Percentiles rank a stretch among this genome's conserved stretches.
Evolutionary conservation across 345 rosid genomes (phyloP).

Genomic region (Hypericum androsaemum): DNA sequence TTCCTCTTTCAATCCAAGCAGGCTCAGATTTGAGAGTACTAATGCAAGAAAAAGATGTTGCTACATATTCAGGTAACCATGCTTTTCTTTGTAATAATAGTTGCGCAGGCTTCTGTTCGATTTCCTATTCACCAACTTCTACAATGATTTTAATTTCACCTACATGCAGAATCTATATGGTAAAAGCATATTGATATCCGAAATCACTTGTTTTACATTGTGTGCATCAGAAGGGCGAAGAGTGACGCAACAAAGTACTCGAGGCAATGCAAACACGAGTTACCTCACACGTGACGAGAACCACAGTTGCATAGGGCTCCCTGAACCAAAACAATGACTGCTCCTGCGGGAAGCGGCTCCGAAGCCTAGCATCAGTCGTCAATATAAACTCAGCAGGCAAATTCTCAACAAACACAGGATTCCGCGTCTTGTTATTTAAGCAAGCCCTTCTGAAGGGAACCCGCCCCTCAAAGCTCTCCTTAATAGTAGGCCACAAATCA

Average conservation of each 20-base stretch:
- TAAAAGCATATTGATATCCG: too few relatives aligned
- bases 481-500: slow-evolving; percentile 83
- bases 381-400: slow-evolving; percentile 71
- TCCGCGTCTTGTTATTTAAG: slow-evolving; percentile 84
- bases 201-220: too few relatives aligned
- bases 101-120: too few relatives aligned
- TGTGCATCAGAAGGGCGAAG: background rate
- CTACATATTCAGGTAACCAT: too few relatives aligned
- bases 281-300: slow-evolving; percentile 98
- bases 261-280: background rate
- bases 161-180: too few relatives aligned
- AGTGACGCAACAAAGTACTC: background rate
- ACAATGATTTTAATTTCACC: too few relatives aligned
- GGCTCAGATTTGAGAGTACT: too few relatives aligned
- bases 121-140: too few relatives aligned
- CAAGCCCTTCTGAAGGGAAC: slow-evolving; percentile 60
- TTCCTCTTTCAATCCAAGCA: too few relatives aligned
- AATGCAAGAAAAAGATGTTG: too few relatives aligned
- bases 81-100: too few relatives aligned
- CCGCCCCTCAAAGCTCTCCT: slow-evolving; percentile 56
- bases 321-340: slow-evolving; percentile 79
- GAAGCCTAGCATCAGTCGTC: slow-evolving; percentile 83
- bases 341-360: slow-evolving; percentile 88
- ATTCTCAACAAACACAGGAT: slow-evolving; percentile 68
- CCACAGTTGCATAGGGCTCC: slow-evolving; percentile 84